Percentiles rank a stretch among this genome's conserved stretches.
These are phyloP conservation scores for Hyaloscypha variabilis DNA, from an alignment of 495 filamentous ascomycete genomes.

Conservation along the genomic window DNA sequence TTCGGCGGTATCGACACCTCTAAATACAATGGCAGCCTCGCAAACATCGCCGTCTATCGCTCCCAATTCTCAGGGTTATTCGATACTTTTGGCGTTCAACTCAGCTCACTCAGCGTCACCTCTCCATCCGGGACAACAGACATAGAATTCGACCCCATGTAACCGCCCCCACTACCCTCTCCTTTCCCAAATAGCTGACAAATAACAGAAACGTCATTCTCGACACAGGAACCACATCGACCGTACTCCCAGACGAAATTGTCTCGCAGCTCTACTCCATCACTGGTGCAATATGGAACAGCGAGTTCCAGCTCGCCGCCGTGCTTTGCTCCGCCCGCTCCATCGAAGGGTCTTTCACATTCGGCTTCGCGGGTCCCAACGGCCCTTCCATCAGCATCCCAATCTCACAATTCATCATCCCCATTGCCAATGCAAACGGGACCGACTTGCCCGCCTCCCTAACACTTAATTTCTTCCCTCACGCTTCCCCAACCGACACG, in stretches of 20 bases:
- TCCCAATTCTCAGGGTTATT: conserved; percentile 43
- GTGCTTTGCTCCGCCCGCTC: conserved; percentile 71
- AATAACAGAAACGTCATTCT: too few species aligned
- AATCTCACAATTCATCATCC: conserved; percentile 77
- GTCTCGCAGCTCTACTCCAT: conserved; percentile 63
- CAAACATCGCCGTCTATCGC: conserved; percentile 60
- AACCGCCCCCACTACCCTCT: too few species aligned
- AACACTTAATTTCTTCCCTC: too few species aligned
- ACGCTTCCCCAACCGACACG: conserved; percentile 58
- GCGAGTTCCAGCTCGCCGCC: conserved; percentile 52
- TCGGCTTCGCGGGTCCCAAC: conserved; percentile 65
- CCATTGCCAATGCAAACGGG: conserved; percentile 53
- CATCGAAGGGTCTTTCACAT: conserved; percentile 66
- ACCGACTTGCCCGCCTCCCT: too few species aligned
- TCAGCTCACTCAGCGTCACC: conserved; percentile 58
- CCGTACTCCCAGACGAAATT: conserved; percentile 77
- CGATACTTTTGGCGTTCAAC: conserved; percentile 71
- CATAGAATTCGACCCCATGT: conserved; percentile 55
- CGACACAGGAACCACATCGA: conserved; percentile 87
- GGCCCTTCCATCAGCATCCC: conserved; percentile 69
- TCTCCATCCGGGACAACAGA: conserved; percentile 49
- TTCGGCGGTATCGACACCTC: conserved; percentile 92
- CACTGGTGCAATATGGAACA: conserved; percentile 64
- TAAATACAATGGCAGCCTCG: conserved; percentile 77
- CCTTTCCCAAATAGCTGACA: too few species aligned